These are phyloP conservation scores for Solanum hybrid DNA, from an alignment of 305 asterid genomes.

Conservation along the genomic window DNA sequence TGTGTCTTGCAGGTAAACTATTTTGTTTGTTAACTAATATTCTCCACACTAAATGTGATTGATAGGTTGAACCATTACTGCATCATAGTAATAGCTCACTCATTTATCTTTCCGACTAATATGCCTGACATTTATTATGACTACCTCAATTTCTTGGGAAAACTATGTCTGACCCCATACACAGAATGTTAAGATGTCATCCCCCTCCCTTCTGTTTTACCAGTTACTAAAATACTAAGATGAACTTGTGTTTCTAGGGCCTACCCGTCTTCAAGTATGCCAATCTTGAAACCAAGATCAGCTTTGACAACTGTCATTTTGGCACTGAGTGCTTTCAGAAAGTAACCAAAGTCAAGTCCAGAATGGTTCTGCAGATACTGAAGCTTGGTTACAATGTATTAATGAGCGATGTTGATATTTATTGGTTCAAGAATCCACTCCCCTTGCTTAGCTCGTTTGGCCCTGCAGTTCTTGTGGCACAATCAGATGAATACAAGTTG, in stretches of 20 bases:
- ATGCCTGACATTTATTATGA: not conserved
- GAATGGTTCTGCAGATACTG: constrained; percentile 67
- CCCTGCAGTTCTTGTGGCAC: constrained; percentile 67
- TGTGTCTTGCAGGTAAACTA: constrained; percentile 66
- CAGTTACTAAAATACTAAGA: not conserved
- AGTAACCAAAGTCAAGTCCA: constrained; percentile 91
- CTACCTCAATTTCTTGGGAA: not conserved
- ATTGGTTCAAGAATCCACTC: constrained; percentile 75
- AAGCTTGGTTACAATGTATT: constrained; percentile 65
- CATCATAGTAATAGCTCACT: not conserved
- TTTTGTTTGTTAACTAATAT: constrained; percentile 2
- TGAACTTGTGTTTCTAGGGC: constrained; percentile 44
- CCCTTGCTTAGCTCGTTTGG: constrained; percentile 67
- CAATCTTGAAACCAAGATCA: constrained; percentile 51
- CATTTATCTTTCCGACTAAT: not conserved
- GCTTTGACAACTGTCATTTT: constrained; percentile 89
- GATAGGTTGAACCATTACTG: not conserved
- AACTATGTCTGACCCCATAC: not conserved
- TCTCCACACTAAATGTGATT: not conserved
- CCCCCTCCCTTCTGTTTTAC: not conserved
- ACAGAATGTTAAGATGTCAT: not conserved
- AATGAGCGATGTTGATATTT: constrained; percentile 42
- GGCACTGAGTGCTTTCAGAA: constrained; percentile 87
- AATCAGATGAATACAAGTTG: constrained; percentile 73
- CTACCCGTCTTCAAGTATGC: constrained; percentile 64